Evolutionary conservation across 2,329 filamentous ascomycete genomes (phyloP), one percentile per base, ranked within the genome.

Genomic region (Botrytis fragariae): DNA sequence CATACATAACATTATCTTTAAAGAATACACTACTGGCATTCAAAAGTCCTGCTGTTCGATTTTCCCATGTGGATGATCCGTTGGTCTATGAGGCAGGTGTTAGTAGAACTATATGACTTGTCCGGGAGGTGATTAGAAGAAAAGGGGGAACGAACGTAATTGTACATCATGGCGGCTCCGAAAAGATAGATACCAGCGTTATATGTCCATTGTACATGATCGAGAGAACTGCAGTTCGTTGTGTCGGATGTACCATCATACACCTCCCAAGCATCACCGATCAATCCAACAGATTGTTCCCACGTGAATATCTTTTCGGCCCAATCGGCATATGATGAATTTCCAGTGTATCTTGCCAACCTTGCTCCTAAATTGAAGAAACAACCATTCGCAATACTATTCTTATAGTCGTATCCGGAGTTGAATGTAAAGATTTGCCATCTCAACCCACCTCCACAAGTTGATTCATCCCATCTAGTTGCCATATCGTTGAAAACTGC

Each of bases 341-440:
- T 95, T 14, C 89, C 89, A 0, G 93, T 97, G 81, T 94, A 95
- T 8, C 90, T 85, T 1, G 91, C 92, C 16, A 95, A 84, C 12
- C 92, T 88, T 2, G 92, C 88, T 12, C 86, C 88, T 10, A 90
- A 81, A 65, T 88, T 87, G 80, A 90, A 90, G 81, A 90, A 89
- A 74, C 87, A 88, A 9, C 87, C 88, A 76, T 89, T 87, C 0
- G 88, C 89, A 74, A 90, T 89, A 25, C 87, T 86, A 74, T 90
- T 90, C 79, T 90, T 95, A 85, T 95, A 94, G 77, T 91, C 86
- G 82, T 91, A 97, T 39, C 94, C 94, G 42, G 87, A 88, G 80
- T 97, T 95, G 84, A 92, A 94, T 1, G 88, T 86, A 80, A 92
- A 95, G 70, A 97, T 94, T 82, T 97, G 93, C 93, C 93, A 95